Evolutionary conservation across 192 early-diverging fungal species (phyloP).

Genomic region (Neocallimastix lanati): DNA sequence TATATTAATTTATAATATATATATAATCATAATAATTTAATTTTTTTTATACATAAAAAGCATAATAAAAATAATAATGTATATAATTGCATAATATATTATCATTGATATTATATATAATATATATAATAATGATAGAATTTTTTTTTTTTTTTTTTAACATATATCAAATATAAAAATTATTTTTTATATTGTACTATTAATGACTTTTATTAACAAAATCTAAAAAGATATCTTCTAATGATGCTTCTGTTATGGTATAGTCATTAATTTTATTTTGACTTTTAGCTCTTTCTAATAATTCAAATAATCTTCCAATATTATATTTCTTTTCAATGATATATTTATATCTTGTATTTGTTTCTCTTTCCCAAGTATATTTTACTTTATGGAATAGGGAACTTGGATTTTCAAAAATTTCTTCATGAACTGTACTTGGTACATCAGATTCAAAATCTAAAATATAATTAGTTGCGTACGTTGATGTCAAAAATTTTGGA

Average conservation of each 20-base stretch:
- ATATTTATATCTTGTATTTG: neutral
- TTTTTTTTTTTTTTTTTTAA: too few relatives aligned
- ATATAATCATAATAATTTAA: too few relatives aligned
- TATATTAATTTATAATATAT: too few relatives aligned
- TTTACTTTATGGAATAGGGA: neutral
- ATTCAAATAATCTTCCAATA: neutral
- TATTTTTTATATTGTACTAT: too few relatives aligned
- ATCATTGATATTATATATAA: too few relatives aligned
- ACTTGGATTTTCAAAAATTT: neutral
- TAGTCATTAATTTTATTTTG: neutral
- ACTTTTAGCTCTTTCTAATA: neutral
- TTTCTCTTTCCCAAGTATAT: neutral
- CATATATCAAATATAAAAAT: too few relatives aligned
- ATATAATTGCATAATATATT: too few relatives aligned
- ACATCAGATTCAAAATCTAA: neutral
- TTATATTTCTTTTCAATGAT: neutral
- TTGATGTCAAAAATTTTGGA: neutral
- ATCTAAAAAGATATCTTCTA: neutral
- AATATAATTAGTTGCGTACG: neutral
- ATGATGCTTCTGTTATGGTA: neutral
- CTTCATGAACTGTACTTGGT: neutral
- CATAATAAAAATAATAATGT: too few relatives aligned
- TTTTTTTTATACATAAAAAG: too few relatives aligned
- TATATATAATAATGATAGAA: too few relatives aligned
- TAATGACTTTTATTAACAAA: neutral